Percentiles rank a stretch among this genome's conserved stretches.
phyloP scores from a whole-genome alignment of 805 yeast species.

The Ogataea angusta region DNA sequence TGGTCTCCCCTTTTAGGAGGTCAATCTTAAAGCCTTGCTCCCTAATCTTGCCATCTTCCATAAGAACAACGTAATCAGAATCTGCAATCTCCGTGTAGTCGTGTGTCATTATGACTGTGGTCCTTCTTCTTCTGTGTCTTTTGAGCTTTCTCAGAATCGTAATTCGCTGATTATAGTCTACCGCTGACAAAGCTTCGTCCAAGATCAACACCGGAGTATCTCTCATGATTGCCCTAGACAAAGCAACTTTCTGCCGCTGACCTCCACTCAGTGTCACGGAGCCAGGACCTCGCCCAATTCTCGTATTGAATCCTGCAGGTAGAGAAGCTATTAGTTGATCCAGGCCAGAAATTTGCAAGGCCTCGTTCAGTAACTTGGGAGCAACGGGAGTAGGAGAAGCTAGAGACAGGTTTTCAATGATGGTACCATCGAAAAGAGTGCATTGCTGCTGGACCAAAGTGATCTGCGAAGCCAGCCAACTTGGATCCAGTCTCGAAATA shows the following conservation, averaged over 20 bases:
- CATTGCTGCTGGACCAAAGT: slow-evolving; percentile 74
- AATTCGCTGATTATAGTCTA: slow-evolving; percentile 54
- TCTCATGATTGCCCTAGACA: slow-evolving; percentile 78
- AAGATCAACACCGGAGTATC: slow-evolving; percentile 73
- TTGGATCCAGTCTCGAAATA: slow-evolving; percentile 38
- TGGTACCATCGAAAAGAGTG: slow-evolving; percentile 58
- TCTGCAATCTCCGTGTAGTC: slow-evolving; percentile 55
- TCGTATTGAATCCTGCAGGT: slow-evolving; percentile 54
- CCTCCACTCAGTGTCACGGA: slow-evolving; percentile 78
- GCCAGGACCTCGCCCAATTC: slow-evolving; percentile 37
- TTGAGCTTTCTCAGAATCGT: slow-evolving; percentile 49
- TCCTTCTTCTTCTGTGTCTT: slow-evolving; percentile 58
- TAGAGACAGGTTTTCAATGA: slow-evolving; percentile 57
- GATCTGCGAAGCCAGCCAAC: slow-evolving; percentile 60
- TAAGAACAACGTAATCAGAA: slow-evolving; percentile 54
- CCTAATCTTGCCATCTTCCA: slow-evolving; percentile 31
- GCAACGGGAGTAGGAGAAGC: slow-evolving; percentile 14
- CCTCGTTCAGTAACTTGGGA: slow-evolving; percentile 35
- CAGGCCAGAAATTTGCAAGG: slow-evolving; percentile 52
- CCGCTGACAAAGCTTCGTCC: slow-evolving; percentile 85
- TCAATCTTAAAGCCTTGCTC: slow-evolving; percentile 4
- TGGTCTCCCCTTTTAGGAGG: neutral
- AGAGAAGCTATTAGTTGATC: slow-evolving; percentile 45
- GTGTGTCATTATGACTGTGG: slow-evolving; percentile 83
- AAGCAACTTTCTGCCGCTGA: slow-evolving; percentile 76